Base-by-base conservation (phyloP, 768 basidiomycete species). In the Dentipellis fragilis region DNA sequence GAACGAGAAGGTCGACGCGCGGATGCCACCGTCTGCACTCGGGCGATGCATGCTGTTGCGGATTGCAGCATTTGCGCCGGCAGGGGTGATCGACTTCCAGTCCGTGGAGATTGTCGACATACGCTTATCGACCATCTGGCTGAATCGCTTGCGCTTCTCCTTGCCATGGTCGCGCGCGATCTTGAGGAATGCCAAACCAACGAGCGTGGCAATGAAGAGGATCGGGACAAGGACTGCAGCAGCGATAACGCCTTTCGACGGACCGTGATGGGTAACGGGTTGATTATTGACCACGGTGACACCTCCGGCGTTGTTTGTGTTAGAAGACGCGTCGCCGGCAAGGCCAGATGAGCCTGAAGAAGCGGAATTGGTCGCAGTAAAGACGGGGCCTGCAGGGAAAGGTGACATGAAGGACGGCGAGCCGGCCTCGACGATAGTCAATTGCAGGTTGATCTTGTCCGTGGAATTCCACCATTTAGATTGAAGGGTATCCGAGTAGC, bases 51-150 rank as follows among this genome's bases (percentile, higher is more conserved):
- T 82, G 45, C 80, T 83, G 61, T 75, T 77, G 57, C 88, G 80
- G 59, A 92, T 84, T 10, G 87, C 89, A 36, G 83, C 86, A 19
- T 74, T 73, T 0, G 88, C 89, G 49, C 87, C 89, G 4, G 79
- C 83, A 5, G 74, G 72, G 8, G 84, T 80, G 62, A 89, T 81
- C 46, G 77, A 75, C 66, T 84, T 85, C 89, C 89, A 91, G 64
- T 89, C 85, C 17, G 76, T 71, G 6, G 82, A 84, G 60, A 90
- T 87, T 50, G 84, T 87, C 2, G 82, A 85, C 89, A 92, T 90
- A 67, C 89, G 85, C 67, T 81, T 82, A 71, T 92, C 89, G 67
- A 92, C 68, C 10, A 73, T 78, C 65, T 83, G 76, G 40, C 77
- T 81, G 75, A 80, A 92, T 19, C 74, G 74, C 66, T 71, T 76